Percentiles rank a stretch among this genome's conserved stretches.
Evolutionary conservation across 2,329 filamentous ascomycete species (phyloP).

Genomic region (Ceratocystis ficicola): DNA sequence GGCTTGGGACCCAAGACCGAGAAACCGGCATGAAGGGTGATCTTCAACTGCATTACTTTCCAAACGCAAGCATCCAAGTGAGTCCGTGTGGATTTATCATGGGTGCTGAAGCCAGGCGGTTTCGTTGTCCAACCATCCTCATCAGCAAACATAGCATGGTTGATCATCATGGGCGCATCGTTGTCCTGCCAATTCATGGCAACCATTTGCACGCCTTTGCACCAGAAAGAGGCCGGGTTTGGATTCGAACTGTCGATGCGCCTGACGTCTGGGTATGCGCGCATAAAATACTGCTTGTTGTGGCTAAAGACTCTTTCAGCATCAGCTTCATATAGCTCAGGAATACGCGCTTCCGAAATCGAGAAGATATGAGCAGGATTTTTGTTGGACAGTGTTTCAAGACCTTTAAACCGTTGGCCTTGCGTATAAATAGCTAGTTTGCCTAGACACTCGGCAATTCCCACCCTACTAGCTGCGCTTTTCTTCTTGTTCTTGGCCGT

Average conservation of each 20-base stretch:
- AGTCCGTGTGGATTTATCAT: slow-evolving; percentile 31
- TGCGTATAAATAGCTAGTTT: slow-evolving; percentile 74
- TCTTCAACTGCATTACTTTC: slow-evolving; percentile 50
- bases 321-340: slow-evolving; percentile 44
- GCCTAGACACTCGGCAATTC: slow-evolving; percentile 38
- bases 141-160: slow-evolving; percentile 91
- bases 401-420: slow-evolving; percentile 65
- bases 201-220: slow-evolving; percentile 91
- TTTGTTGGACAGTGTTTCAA: slow-evolving; percentile 51
- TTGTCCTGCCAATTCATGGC: slow-evolving; percentile 96
- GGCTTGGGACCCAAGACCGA: slow-evolving; percentile 38
- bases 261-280: slow-evolving; percentile 72
- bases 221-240: slow-evolving; percentile 83
- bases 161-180: slow-evolving; percentile 89
- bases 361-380: slow-evolving; percentile 67
- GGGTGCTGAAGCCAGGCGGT: slow-evolving; percentile 56
- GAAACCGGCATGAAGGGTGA: slow-evolving; percentile 67
- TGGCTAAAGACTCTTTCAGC: slow-evolving; percentile 70
- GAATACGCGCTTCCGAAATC: slow-evolving; percentile 69
- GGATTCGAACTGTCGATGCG: slow-evolving; percentile 87
- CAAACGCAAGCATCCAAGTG: slow-evolving; percentile 38
- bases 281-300: slow-evolving; percentile 79
- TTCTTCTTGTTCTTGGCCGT: not conserved
- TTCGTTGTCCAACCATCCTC: slow-evolving; percentile 78
- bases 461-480: not conserved